Conservation (phyloP, 495 filamentous ascomycete genomes). For the Trypethelium eluteriae region DNA sequence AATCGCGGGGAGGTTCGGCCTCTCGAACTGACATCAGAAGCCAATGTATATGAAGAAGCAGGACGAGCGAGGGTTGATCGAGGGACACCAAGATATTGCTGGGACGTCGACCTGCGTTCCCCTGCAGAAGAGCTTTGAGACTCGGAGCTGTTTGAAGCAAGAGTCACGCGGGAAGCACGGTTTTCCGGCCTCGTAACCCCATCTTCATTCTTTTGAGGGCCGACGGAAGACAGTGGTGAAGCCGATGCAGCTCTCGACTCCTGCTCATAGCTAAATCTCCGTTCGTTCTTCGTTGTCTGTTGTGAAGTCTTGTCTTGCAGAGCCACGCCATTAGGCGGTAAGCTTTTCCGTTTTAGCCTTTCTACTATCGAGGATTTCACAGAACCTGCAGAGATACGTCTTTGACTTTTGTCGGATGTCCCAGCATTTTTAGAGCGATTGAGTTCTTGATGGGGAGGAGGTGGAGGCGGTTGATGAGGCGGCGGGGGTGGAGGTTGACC, state of each 20-base stretch:
- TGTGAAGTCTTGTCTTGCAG: neutral
- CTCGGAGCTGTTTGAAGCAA: slow-evolving; percentile 9
- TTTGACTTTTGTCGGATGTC: neutral
- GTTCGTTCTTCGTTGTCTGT: neutral
- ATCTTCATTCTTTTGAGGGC: neutral
- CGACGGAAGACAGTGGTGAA: neutral
- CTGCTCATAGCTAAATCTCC: slow-evolving; percentile 4
- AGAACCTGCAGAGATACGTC: neutral
- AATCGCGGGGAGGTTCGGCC: slow-evolving; percentile 50
- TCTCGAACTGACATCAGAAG: slow-evolving; percentile 52
- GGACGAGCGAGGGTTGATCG: slow-evolving; percentile 39
- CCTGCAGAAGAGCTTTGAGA: slow-evolving; percentile 14
- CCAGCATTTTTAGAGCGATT: neutral
- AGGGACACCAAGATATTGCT: slow-evolving; percentile 2
- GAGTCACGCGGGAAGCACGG: neutral
- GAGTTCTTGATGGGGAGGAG: slow-evolving; percentile 1
- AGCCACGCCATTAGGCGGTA: slow-evolving; percentile 1
- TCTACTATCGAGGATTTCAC: slow-evolving; percentile 5
- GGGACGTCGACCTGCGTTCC: slow-evolving; percentile 1
- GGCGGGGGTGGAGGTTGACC: neutral
- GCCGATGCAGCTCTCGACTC: slow-evolving; percentile 1
- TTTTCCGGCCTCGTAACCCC: neutral
- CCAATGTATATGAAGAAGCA: slow-evolving; percentile 60
- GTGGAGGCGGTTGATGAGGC: slow-evolving; percentile 1
- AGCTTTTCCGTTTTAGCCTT: neutral